phyloP scores from a whole-genome alignment of 2,329 filamentous ascomycete species.

The Colletotrichum falcatum region DNA sequence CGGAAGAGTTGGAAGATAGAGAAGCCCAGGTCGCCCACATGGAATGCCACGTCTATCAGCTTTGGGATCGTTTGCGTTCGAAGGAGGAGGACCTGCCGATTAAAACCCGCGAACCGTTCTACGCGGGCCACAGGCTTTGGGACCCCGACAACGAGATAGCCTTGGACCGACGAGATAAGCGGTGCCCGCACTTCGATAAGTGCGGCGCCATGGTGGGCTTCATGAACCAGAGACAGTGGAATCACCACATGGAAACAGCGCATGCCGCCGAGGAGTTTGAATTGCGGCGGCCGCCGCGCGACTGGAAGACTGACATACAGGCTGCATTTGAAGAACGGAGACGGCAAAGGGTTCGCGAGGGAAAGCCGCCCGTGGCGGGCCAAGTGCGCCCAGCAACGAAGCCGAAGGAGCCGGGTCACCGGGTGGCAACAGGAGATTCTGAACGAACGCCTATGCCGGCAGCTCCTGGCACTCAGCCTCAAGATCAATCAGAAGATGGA shows the following conservation, averaged over 20 bases:
- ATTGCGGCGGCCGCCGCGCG: background rate
- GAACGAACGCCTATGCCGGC: background rate
- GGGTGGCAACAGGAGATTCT: background rate
- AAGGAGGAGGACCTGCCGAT: background rate
- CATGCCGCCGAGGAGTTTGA: slow-evolving; percentile 35
- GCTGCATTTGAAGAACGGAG: background rate
- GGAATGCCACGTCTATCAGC: slow-evolving; percentile 41
- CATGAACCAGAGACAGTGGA: slow-evolving; percentile 41
- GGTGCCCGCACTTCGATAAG: slow-evolving; percentile 39
- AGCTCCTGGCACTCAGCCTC: background rate
- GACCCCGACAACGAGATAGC: slow-evolving; percentile 31
- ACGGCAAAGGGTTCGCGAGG: slow-evolving; percentile 20
- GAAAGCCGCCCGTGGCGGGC: slow-evolving; percentile 25
- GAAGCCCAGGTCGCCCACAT: slow-evolving; percentile 36
- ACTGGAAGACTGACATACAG: background rate
- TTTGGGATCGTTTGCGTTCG: slow-evolving; percentile 34
- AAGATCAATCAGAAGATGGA: background rate
- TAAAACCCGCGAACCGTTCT: slow-evolving; percentile 29
- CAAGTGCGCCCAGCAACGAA: background rate
- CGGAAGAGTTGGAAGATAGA: slow-evolving; percentile 12
- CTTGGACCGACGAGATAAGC: slow-evolving; percentile 40
- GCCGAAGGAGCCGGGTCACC: background rate
- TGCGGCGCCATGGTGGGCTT: slow-evolving; percentile 42
- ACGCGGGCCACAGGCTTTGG: slow-evolving; percentile 37
- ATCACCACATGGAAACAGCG: slow-evolving; percentile 31